Evolutionary conservation across 164 flowering plant species (phyloP), one percentile per base, ranked within the genome.

Genomic region (Stephania yunnanensis): DNA sequence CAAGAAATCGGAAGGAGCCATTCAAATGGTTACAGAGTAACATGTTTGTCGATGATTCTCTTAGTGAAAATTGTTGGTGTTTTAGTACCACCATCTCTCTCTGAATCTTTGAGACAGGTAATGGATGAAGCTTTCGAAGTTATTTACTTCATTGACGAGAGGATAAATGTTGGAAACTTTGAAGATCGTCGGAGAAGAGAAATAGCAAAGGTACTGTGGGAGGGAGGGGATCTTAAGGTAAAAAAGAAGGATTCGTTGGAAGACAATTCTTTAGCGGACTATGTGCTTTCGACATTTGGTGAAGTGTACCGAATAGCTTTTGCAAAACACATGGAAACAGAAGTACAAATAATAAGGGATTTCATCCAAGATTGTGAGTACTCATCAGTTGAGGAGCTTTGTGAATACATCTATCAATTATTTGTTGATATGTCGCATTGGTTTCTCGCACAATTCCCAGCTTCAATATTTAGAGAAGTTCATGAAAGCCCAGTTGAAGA

Each of bases 181-280:
- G 10, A 11, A 1, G 61, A 45, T 70, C 61, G n/a, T 53, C 7
- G 17, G 31, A 75, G 20, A 70, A 58, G 50, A 10, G 70, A 52
- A 48, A 13, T 61, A 12, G 64, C 69, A 4, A 70, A 69, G 20
- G 55, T 52, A 69, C 15, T 61, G 7, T 70, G 72, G 77, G 42
- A 19, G 7, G 13, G 67, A 19, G 12, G 22, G 20, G 42, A 30
- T 29, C 13, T 53, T 53, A 19, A 53, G 4, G 10, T 53, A 53
- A 53, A 19, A 6, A 36, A 36, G 42, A 53, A 53, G 61, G 61
- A 53, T 53, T 15, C 4, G 44, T 11, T 0, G 19, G 5, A 6
- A 30, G 1, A 29, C 6, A 30, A 3, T 25, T n/a, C 19, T 15
- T 68, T 17, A 30, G 70, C 11, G 36, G 45, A 53, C 0, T 10